These are phyloP conservation scores for Sugiyamaella japonica DNA, from an alignment of 1,139 yeast genomes.

Conservation along the genomic window DNA sequence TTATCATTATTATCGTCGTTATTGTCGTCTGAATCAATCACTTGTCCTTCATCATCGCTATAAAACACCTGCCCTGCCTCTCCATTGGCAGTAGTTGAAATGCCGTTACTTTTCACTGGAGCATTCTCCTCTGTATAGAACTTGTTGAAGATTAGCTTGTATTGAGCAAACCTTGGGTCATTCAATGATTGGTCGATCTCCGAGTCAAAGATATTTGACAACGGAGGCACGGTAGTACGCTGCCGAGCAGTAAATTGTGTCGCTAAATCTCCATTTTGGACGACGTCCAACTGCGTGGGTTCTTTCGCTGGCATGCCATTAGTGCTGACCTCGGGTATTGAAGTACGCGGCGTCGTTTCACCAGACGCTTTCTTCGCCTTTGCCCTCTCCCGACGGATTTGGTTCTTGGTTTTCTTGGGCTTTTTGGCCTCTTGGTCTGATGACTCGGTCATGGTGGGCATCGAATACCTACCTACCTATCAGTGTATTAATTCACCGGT, in stretches of 20 bases:
- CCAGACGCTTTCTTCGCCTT: constrained; percentile 22
- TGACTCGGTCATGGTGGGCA: constrained; percentile 2
- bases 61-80: constrained; percentile 39
- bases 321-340: too few species aligned
- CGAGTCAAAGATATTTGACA: constrained; percentile 7
- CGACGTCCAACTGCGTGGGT: neutral
- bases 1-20: constrained; percentile 23
- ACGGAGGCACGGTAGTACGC: neutral
- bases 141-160: constrained; percentile 46
- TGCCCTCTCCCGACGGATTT: constrained; percentile 46
- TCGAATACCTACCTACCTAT: neutral
- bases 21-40: constrained; percentile 28
- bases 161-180: constrained; percentile 47
- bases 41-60: constrained; percentile 41
- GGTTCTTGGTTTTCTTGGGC: constrained; percentile 42
- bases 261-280: neutral
- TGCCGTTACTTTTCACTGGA: constrained; percentile 20
- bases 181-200: constrained; percentile 27
- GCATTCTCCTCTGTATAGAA: constrained; percentile 40
- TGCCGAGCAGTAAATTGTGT: neutral
- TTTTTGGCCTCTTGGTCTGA: constrained; percentile 8
- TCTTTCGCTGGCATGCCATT: neutral
- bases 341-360: neutral
- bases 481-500: too few species aligned
- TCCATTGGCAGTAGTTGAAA: neutral